Base-by-base conservation (phyloP, 208 protist species). In the Sergeia podlipaevii region DNA sequence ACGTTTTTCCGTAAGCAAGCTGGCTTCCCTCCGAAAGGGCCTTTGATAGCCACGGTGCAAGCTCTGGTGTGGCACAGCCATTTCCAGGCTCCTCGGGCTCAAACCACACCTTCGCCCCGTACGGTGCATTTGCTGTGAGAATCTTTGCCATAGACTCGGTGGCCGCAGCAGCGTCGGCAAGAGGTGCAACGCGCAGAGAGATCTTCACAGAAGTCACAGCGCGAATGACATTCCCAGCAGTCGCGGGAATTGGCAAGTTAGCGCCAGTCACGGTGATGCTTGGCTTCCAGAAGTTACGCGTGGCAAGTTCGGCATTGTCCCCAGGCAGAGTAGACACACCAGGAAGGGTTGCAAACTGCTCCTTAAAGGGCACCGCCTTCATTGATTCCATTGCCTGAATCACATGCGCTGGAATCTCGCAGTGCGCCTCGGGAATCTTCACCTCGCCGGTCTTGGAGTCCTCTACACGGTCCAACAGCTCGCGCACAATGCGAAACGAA, bases 201-300 rank as follows among this genome's bases (percentile, higher is more conserved):
- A 98, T 58, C 58, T 97, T 97, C 30, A 98, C n/a, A 8, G 75
- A 60, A 20, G 93, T 97, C 26, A 74, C 43, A 29, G 81, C 71
- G 44, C 95, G 80, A 45, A 98, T 81, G 3, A 98, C 97, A 61
- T 98, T 98, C 29, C 96, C 96, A 21, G 91, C 95, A 13, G 51
- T 81, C 7, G 58, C 48, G 23, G 77, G 58, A 7, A 72, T 51
- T 24, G 96, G 97, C 17, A 98, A 53, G 60, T 96, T 95, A 17
- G 70, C 79, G 8, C 97, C 97, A 34, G 77, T 89, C 15, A 98
- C 77, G 21, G 90, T 88, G 13, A 98, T 57, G 46, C 65, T 79
- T 27, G 97, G 96, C 56, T 86, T 91, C 96, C 96, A 98, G 20
- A 81, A 91, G 59, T 93, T 97, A 27, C 76, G 69, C 43, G 97